phyloP scores from a whole-genome alignment of 23 red algal genomes.

The Gracilaria caudata region DNA sequence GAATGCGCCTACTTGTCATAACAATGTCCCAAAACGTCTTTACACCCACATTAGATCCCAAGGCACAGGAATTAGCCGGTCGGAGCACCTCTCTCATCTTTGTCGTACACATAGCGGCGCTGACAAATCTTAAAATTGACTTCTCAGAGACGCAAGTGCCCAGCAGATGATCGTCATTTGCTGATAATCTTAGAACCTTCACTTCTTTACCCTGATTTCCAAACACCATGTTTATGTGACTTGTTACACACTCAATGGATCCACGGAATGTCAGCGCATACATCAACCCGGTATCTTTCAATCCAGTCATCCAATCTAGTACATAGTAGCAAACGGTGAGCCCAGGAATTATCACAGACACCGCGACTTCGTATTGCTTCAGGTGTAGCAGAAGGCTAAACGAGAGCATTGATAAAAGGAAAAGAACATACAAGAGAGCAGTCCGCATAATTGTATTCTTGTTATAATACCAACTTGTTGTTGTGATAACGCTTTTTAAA shows the following conservation, averaged over 20 bases:
- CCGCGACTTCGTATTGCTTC: conserved; percentile 13
- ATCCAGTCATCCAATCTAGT: neutral
- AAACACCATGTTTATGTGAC: conserved; percentile 2
- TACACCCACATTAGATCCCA: neutral
- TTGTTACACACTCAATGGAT: neutral
- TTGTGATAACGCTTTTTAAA: neutral
- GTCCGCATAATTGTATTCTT: neutral
- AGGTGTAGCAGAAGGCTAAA: conserved; percentile 6
- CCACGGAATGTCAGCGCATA: conserved; percentile 13
- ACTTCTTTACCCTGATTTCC: conserved; percentile 2
- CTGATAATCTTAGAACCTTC: neutral
- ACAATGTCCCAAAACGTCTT: conserved; percentile 19
- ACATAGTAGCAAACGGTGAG: conserved; percentile 2
- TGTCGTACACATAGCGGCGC: conserved; percentile 14
- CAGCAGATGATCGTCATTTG: neutral
- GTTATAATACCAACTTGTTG: neutral
- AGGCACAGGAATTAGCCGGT: conserved; percentile 12
- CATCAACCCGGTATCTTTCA: neutral
- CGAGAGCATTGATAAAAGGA: neutral
- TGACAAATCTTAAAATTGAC: conserved; percentile 16
- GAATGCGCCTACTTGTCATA: conserved; percentile 17
- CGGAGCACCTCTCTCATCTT: conserved; percentile 16
- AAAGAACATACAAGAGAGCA: neutral
- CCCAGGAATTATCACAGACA: conserved; percentile 13
- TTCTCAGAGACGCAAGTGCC: neutral